Evolutionary conservation across 768 basidiomycete species (phyloP), one percentile per base, ranked within the genome.

Genomic region (Leucosporidium yakuticum): DNA sequence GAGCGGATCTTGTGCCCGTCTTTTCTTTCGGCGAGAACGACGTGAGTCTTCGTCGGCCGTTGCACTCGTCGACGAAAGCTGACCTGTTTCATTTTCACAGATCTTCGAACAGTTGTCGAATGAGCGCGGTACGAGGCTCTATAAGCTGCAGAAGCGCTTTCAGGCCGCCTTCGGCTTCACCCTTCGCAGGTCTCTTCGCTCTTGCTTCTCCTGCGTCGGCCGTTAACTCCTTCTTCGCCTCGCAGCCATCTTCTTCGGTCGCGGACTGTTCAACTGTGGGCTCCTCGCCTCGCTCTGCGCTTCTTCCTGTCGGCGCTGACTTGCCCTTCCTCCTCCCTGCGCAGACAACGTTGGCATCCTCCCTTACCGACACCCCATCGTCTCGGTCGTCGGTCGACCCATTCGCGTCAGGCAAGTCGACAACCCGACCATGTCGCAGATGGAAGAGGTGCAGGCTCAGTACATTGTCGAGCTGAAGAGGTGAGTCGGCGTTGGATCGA

Each of bases 1-100:
- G 92, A 63, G 96, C 96, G 49, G 91, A 94, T 75, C 82, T 99
- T 17, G 96, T 99, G 0, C 96, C 96, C 0, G 94, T 97, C 4
- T 98, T 99, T 77, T 94, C 91, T 8, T 99, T 99, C 74, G 96
- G 96, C 19, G 96, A 99, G 81, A 98, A 98, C 77, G 96, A 98
- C 78, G 94, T 94, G 69, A 76, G 85, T 83, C 14, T n/a, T 36
- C 39, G 11, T 44, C 39, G 8, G 11, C 6, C 39, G 39, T 36
- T 5, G n/a, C n/a, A 6, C 25, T 20, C 34, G 20, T 29, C 49
- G 32, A 21, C 8, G 1, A 7, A 17, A 14, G 44, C 63, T 71
- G 6, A 51, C 25, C 34, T 39, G 31, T 14, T 12, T 7, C 54
- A 54, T 20, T 50, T 23, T 2, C 27, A 9, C 75, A 97, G 93